These are phyloP conservation scores for Trifolium dubium DNA, from an alignment of 306 rosid species.

Conservation along the genomic window DNA sequence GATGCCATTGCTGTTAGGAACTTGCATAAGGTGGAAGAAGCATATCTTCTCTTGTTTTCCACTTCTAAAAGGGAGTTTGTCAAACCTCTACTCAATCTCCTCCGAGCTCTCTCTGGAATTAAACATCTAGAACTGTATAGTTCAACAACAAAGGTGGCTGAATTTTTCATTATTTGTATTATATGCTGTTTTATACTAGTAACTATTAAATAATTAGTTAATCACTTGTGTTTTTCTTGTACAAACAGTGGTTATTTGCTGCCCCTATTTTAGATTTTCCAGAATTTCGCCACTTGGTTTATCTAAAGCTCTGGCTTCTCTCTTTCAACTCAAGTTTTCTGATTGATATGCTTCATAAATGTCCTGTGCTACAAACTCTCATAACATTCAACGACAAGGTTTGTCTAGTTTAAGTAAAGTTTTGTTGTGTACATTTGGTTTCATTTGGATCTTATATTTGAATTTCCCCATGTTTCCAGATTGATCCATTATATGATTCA, in stretches of 20 bases:
- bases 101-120: not conserved
- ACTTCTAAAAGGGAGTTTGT: not conserved
- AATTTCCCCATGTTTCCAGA: not conserved
- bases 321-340: not conserved
- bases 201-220: not conserved
- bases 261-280: not conserved
- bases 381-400: not conserved
- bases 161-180: not conserved
- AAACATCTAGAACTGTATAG: not conserved
- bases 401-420: not conserved
- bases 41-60: not conserved
- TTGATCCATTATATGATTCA: not conserved
- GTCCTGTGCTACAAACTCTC: slow-evolving; percentile 8
- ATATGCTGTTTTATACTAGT: not conserved
- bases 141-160: slow-evolving; percentile 13
- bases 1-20: not conserved
- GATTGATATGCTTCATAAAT: not conserved
- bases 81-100: not conserved
- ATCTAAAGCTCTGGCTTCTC: not conserved
- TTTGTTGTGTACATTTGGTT: not conserved
- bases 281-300: not conserved
- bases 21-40: not conserved
- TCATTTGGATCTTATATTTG: not conserved
- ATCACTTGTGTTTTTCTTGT: not conserved
- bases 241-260: not conserved